Evolutionary conservation across 306 rosid species (phyloP).

Genomic region (Cyclanthera cordifolia): DNA sequence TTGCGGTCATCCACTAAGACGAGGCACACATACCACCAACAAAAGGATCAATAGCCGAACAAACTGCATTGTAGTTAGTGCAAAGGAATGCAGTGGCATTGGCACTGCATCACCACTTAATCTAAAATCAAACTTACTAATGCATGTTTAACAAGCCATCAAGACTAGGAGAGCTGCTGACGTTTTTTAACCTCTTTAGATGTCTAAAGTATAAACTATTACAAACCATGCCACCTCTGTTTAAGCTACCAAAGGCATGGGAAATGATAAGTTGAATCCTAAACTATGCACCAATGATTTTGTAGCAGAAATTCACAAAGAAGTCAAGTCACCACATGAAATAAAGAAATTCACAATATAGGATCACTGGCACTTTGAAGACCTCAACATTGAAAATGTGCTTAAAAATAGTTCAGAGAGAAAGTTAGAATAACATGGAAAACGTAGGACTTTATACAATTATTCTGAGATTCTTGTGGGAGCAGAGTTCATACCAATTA

Average conservation of each 20-base stretch:
- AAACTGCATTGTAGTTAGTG: slow-evolving; percentile 97
- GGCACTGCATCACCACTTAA: slow-evolving; percentile 75
- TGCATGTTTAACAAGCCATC: slow-evolving; percentile 33
- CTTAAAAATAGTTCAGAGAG: neutral
- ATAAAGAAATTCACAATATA: slow-evolving; percentile 24
- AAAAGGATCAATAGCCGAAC: slow-evolving; percentile 94
- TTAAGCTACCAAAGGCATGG: slow-evolving; percentile 7
- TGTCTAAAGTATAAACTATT: slow-evolving; percentile 17
- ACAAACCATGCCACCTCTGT: slow-evolving; percentile 6
- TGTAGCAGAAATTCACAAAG: slow-evolving; percentile 19
- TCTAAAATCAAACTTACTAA: slow-evolving; percentile 57
- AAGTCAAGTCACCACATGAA: slow-evolving; percentile 17
- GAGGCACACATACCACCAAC: slow-evolving; percentile 98
- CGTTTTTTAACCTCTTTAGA: slow-evolving; percentile 13
- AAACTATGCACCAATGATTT: slow-evolving; percentile 12
- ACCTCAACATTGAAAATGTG: slow-evolving; percentile 10
- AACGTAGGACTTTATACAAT: slow-evolving; percentile 11
- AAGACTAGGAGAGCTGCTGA: slow-evolving; percentile 22
- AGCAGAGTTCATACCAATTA: slow-evolving; percentile 64
- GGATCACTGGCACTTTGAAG: slow-evolving; percentile 26
- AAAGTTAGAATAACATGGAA: neutral
- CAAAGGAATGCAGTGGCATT: slow-evolving; percentile 73
- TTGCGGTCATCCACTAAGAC: slow-evolving; percentile 99
- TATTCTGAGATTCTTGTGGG: neutral
- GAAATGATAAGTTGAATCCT: slow-evolving; percentile 6